phyloP scores from a whole-genome alignment of 164 flowering plant species.

The Sedum album region DNA sequence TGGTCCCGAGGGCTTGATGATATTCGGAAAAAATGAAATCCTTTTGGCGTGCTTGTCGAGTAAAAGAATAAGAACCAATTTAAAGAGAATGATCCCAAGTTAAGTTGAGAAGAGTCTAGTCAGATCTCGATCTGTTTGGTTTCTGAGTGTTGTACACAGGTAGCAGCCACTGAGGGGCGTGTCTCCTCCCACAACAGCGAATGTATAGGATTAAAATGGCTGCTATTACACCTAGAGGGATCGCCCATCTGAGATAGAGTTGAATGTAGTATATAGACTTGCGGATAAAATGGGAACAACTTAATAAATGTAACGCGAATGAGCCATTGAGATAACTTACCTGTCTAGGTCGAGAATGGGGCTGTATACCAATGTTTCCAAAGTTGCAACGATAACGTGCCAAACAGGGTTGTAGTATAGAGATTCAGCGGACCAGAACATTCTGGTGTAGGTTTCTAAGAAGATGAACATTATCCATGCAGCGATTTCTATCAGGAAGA shows the following conservation, averaged over 20 bases:
- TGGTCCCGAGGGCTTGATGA: not conserved
- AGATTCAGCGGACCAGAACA: constrained; percentile 97
- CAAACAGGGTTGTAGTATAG: constrained; percentile 93
- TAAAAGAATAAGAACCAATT: not conserved
- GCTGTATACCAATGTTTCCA: constrained; percentile 94
- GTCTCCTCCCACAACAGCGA: constrained; percentile 79
- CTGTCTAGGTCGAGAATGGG: constrained; percentile 96
- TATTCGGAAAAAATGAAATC: not conserved
- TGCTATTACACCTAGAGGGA: constrained; percentile 45
- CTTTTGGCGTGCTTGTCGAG: not conserved
- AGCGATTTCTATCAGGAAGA: constrained; percentile 74
- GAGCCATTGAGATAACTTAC: constrained; percentile 31
- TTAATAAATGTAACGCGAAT: too few relatives aligned
- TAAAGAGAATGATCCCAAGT: not conserved
- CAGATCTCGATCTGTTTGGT: constrained; percentile 58
- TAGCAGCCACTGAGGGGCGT: constrained; percentile 42
- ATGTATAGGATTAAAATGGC: constrained; percentile 54
- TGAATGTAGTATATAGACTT: not conserved
- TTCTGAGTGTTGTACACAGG: constrained; percentile 61
- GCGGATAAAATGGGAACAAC: not conserved
- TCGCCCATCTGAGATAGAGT: constrained; percentile 68
- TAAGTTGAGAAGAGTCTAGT: constrained; percentile 22
- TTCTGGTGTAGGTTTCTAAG: constrained; percentile 90
- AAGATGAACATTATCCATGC: constrained; percentile 93
- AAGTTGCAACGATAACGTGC: constrained; percentile 82